A percentile compares a stretch with the other conserved stretches of the same genome.
phyloP scores from a whole-genome alignment of 2,329 filamentous ascomycete species.

The Macrophomina tecta region DNA sequence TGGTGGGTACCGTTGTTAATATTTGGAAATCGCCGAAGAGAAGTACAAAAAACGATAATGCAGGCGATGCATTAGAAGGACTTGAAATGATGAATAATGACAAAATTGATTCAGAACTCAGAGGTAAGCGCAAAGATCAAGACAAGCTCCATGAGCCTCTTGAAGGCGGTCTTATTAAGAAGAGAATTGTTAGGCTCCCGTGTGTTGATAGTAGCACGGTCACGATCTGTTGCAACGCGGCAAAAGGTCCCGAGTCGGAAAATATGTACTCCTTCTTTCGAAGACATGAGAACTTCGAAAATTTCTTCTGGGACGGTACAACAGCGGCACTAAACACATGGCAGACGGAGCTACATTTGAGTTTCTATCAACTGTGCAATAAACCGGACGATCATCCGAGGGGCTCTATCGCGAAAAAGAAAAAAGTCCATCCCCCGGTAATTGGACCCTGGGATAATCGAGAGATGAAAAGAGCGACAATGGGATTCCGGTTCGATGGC shows the following conservation, averaged over 20 bases:
- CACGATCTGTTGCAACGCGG: slow-evolving; percentile 30
- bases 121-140: too few species aligned
- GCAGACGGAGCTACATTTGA: slow-evolving; percentile 41
- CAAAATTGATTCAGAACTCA: too few species aligned
- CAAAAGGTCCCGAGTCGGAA: slow-evolving; percentile 26
- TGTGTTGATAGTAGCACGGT: neutral
- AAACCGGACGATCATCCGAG: neutral
- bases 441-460: too few species aligned
- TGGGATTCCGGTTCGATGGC: slow-evolving; percentile 39
- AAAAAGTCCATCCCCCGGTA: too few species aligned
- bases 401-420: too few species aligned
- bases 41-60: too few species aligned
- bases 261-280: slow-evolving; percentile 33
- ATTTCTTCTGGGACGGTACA: slow-evolving; percentile 37
- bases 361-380: slow-evolving; percentile 33
- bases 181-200: slow-evolving; percentile 21
- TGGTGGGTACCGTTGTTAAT: too few species aligned
- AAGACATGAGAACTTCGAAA: slow-evolving; percentile 32
- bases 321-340: slow-evolving; percentile 36
- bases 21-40: too few species aligned
- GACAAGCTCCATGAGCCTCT: too few species aligned
- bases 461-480: too few species aligned
- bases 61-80: too few species aligned
- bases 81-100: too few species aligned
- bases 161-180: neutral